These are phyloP conservation scores for Haematococcus sp. DNA, from an alignment of 139 green algal species.

Conservation along the genomic window DNA sequence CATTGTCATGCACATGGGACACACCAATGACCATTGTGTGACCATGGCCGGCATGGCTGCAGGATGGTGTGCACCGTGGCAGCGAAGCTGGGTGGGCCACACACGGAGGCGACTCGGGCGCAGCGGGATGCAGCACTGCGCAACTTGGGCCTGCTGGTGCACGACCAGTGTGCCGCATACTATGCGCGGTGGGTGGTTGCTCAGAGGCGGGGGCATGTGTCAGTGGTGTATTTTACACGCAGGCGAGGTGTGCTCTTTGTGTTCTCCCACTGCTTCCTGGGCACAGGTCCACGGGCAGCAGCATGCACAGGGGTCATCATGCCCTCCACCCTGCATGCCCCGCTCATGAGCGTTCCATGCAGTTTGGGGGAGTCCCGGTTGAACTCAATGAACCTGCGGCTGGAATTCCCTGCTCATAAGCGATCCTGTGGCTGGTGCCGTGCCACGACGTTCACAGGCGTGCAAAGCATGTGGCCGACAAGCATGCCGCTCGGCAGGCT, in stretches of 20 bases:
- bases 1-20: no score
- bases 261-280: no score
- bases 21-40: no score
- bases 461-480: conserved; percentile 15
- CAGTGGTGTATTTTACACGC: no score
- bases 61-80: conserved; percentile 26
- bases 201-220: no score
- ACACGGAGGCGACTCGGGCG: conserved; percentile 7
- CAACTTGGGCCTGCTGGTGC: conserved; percentile 22
- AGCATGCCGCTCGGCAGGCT: conserved; percentile 13
- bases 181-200: conserved; percentile 8
- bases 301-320: background rate
- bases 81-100: conserved; percentile 3
- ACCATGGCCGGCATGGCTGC: background rate
- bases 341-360: no score
- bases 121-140: conserved; percentile 8
- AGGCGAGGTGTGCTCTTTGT: no score
- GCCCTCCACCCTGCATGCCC: background rate
- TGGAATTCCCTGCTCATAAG: background rate
- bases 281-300: no score
- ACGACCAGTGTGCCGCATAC: conserved; percentile 24
- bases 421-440: background rate
- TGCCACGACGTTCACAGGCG: conserved; percentile 3
- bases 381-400: no score
- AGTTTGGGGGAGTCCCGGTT: no score